Evolutionary conservation across 345 rosid species (phyloP), one percentile per base, ranked within the genome.

Genomic region (Dimocarpus longan): DNA sequence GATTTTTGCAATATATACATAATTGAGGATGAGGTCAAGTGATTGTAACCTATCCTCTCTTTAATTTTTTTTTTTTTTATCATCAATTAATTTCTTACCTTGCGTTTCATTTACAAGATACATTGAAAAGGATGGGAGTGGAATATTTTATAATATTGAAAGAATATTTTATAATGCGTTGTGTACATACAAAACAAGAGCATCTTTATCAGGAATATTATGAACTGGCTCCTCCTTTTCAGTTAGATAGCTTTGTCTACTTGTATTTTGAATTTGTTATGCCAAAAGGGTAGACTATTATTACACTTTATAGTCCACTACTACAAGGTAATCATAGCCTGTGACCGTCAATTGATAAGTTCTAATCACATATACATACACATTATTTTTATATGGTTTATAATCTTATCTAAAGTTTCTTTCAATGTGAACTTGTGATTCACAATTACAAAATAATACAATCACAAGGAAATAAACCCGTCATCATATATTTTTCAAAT

Each of bases 161-260:
- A 71, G 44, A 52, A 50, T 71, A 59, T 19, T 19, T 56, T 5
- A 13, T 12, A 2, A 11, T 37, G 19, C 18, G 42, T 19, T 12
- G 60, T 54, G n/a, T 52, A 3, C 8, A 2, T 54, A 54, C 12
- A 46, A 32, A 32, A 32, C 2, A 32, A n/a, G 32, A 24, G 66
- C 11, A 62, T 65, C 68, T 32, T 22, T 70, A 70, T 70, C 28
- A 22, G 57, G 73, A 44, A 70, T 70, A 70, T 70, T 70, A 46
- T 70, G 73, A 70, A 46, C 59, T 44, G 73, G 73, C 73, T 69
- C 8, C 28, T 5, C 16, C 56, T 40, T 40, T 42, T 3, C 10
- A 0, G 48, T 67, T 70, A 28, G 66, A 70, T 52, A 52, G 50
- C 28, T 40, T 50, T 52, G 60, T 39, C 73, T 5, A 54, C 5